Base-by-base conservation (phyloP, 2,329 filamentous ascomycete species). In the Rutstroemia sp. region DNA sequence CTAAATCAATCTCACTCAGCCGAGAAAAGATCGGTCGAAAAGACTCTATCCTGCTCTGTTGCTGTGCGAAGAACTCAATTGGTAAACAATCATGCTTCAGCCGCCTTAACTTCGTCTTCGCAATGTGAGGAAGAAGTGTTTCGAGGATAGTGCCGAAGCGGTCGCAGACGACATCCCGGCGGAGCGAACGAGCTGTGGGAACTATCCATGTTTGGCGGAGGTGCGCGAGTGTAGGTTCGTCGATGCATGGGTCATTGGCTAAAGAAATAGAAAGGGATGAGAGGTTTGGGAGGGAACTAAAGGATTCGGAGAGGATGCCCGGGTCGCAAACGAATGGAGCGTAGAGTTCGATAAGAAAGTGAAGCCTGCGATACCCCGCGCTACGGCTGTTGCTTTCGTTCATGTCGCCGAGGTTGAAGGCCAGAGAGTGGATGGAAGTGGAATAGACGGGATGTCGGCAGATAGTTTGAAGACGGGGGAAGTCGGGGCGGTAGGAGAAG, bases 381-480 rank as follows among this genome's bases (percentile, higher is more conserved):
- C 65, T 63, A 8, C 66, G 59, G 18, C 63, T 63, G n/a, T 68
- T 63, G 45, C 65, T 67, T 47, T 69, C 66, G 49, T 67, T 65
- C 7, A 68, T 39, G 49, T 67, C 65, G 21, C 63, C 63, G 34
- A 66, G 61, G 25, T 67, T 65, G 19, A 68, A 54, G 16, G 52
- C 25, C 9, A 68, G 37, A 25, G 46, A 44, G 25, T 59, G 60
- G 14, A 64, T 61, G 4, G 34, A 47, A 27, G 59, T 44, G 5
- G 62, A 57, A 48, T 66, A 66, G 8, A 54, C 58, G 10, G 65
- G 60, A 39, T 66, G 59, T 48, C 19, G 52, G 12, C 59, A 61
- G n/a, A 65, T 51, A 2, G 37, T 16, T 6, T 49, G 52, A 12
- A 66, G 66, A 27, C 63, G 62, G 39, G 27, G 21, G 37, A 58